phyloP scores from a whole-genome alignment of 176 grass and related monocot genomes.

The Leersia perrieri region DNA sequence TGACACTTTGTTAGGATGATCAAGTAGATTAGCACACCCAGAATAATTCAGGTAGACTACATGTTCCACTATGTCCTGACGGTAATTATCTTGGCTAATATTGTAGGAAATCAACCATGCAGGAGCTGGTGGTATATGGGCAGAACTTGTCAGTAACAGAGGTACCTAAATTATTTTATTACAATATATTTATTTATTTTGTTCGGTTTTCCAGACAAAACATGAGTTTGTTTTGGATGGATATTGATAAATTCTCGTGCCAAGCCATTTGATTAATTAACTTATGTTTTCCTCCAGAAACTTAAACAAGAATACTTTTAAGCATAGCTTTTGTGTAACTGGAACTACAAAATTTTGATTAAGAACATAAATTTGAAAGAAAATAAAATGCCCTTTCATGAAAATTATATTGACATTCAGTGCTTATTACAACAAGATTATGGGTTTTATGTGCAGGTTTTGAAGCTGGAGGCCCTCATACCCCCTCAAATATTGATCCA shows the following conservation, averaged over 20 bases:
- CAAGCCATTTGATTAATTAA: not conserved
- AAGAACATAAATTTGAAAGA: not conserved
- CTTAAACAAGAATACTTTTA: not conserved
- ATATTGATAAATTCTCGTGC: not conserved
- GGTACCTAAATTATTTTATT: constrained; percentile 45
- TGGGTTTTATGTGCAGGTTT: constrained; percentile 52
- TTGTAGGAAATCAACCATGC: constrained; percentile 97
- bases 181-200: not conserved
- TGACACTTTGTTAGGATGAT: not conserved
- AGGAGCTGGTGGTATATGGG: constrained; percentile 95
- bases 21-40: not conserved
- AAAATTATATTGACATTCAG: not conserved
- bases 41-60: constrained; percentile 1
- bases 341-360: not conserved
- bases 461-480: constrained; percentile 86
- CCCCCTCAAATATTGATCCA: constrained; percentile 83
- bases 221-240: not conserved
- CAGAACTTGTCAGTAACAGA: constrained; percentile 91
- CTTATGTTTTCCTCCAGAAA: not conserved
- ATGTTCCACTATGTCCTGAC: not conserved
- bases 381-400: not conserved
- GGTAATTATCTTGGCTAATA: not conserved
- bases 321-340: not conserved
- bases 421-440: not conserved
- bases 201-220: not conserved